Evolutionary conservation across 2,329 filamentous ascomycete genomes (phyloP).

Genomic region (Periconia digitata): DNA sequence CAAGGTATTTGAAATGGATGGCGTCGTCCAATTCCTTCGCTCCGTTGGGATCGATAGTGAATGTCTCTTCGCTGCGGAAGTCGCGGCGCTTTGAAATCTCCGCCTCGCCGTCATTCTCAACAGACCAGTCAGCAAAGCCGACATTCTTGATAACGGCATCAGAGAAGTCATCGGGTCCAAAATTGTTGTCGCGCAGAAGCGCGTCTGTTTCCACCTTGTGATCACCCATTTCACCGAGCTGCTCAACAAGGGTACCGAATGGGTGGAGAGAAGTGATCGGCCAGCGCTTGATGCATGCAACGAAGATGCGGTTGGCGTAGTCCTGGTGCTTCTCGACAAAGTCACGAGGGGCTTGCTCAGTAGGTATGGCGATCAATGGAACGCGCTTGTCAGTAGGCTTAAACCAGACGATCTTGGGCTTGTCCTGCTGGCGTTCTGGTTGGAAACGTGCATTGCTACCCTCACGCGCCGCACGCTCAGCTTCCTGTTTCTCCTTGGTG

Average conservation of each 20-base stretch:
- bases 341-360: conserved; percentile 93
- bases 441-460: conserved; percentile 72
- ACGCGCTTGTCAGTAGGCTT: conserved; percentile 99
- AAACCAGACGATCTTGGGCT: conserved; percentile 99
- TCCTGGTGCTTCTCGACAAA: conserved; percentile 99
- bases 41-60: conserved; percentile 90
- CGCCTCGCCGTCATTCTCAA: conserved; percentile 79
- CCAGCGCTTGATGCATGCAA: conserved; percentile 99
- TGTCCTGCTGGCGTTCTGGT: conserved; percentile 85
- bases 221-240: conserved; percentile 95
- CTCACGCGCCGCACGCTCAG: conserved; percentile 88
- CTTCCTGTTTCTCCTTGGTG: conserved; percentile 99
- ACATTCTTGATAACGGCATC: conserved; percentile 94
- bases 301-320: conserved; percentile 96
- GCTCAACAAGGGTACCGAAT: conserved; percentile 95
- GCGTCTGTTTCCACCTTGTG: conserved; percentile 97
- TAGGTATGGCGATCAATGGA: conserved; percentile 95
- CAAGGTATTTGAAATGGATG: conserved; percentile 82
- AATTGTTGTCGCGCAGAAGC: conserved; percentile 96
- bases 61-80: conserved; percentile 83
- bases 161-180: conserved; percentile 94
- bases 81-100: conserved; percentile 76
- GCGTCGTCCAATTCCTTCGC: conserved; percentile 89
- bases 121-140: conserved; percentile 86
- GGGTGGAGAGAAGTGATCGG: conserved; percentile 99